Evolutionary conservation across 108 stramenopile genomes (phyloP).

Genomic region (Cyclotella distinguenda): DNA sequence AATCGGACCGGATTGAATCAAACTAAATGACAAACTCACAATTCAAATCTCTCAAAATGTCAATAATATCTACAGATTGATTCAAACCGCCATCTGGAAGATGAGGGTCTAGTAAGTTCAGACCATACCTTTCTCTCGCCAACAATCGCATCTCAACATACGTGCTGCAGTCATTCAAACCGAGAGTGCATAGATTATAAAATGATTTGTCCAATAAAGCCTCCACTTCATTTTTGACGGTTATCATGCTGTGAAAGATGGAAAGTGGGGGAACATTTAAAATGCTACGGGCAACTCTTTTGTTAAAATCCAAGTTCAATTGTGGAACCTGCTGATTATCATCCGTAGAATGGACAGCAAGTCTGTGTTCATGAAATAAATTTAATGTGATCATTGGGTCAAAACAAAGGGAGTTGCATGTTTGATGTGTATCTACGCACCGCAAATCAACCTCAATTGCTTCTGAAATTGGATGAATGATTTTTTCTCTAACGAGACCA

Average conservation of each 20-base stretch:
- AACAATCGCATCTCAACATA: conserved; percentile 63
- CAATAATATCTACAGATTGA: conserved; percentile 60
- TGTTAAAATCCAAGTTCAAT: neutral
- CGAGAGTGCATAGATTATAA: conserved; percentile 64
- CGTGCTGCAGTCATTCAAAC: conserved; percentile 64
- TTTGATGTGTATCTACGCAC: conserved; percentile 3
- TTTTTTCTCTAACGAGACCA: conserved; percentile 21
- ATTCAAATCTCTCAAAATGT: conserved; percentile 62
- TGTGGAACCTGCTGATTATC: neutral
- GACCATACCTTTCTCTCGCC: conserved; percentile 52
- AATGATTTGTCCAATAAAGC: conserved; percentile 46
- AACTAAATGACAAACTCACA: conserved; percentile 15
- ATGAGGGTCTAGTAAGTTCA: conserved; percentile 46
- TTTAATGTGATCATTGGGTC: neutral
- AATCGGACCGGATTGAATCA: too few relatives aligned
- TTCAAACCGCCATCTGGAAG: conserved; percentile 64
- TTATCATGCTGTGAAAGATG: conserved; percentile 25
- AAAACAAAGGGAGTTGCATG: neutral
- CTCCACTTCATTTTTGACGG: conserved; percentile 46
- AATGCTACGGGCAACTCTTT: conserved; percentile 16
- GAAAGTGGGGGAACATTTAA: conserved; percentile 19
- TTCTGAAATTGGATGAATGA: conserved; percentile 36
- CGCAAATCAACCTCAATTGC: conserved; percentile 37
- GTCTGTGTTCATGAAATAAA: conserved; percentile 5
- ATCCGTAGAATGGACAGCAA: conserved; percentile 26